Base-by-base conservation (phyloP, 2,329 filamentous ascomycete genomes). In the Hypoxylon sp. region DNA sequence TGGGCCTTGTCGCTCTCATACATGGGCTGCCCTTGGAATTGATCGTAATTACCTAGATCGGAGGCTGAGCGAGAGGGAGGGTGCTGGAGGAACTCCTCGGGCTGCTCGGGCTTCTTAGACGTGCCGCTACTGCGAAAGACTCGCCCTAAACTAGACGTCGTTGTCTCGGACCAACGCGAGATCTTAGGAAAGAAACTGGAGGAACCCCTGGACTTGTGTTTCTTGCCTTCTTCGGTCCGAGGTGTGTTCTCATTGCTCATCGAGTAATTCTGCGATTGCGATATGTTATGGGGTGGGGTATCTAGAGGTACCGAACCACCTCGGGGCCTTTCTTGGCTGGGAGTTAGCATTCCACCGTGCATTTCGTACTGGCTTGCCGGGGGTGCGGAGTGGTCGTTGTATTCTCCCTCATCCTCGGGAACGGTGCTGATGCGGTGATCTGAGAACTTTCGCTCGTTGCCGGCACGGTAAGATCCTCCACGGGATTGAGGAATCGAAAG, bases 141-240 rank as follows among this genome's bases (percentile, higher is more conserved):
- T 70, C 91, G 90, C 46, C 92, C 89, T 44, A 93, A 88, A 64
- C 93, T 97, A 0, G 93, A 97, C 3, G 94, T 87, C 0, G 95
- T 99, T 1, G 94, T 98, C 79, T 96, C 95, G 0, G 94, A 98
- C 95, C 95, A 99, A 44, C 95, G 88, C 5, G 95, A 98, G 66
- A 97, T 94, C 81, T 97, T 97, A 22, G 94, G 93, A 65, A 97
- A 91, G 82, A 87, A 89, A 53, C 86, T 83, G 0, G 91, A 92
- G 0, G 93, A 95, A 60, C 89, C 88, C 74, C 87, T 91, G 0
- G 92, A 94, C 76, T 97, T 97, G 80, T 96, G 91, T 80, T 97
- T 97, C 77, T 91, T 92, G 65, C 87, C 86, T 78, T 91, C 93
- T 5, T 92, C 90, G 1, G 86, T 88, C 68, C 83, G 84, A 10